A percentile compares a stretch with the other conserved stretches of the same genome.
Conservation (phyloP, 2,329 filamentous ascomycete species). For the Cryphonectria japonica region DNA sequence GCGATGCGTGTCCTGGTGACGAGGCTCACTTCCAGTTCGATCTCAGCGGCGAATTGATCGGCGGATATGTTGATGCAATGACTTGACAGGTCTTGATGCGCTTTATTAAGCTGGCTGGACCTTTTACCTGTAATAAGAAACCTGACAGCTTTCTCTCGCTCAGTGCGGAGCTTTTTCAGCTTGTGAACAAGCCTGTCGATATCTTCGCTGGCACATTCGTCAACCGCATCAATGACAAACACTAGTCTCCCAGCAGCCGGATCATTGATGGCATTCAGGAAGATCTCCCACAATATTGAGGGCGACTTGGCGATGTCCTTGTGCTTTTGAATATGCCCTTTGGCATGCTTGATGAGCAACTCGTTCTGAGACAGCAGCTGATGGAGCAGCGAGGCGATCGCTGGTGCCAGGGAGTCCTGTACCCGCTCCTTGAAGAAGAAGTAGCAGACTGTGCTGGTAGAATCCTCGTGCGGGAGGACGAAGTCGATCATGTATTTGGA, state of each 20-base stretch:
- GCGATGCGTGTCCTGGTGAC: neutral
- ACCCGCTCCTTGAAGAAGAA: conserved; percentile 9
- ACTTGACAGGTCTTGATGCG: neutral
- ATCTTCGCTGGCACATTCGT: neutral
- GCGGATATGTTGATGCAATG: neutral
- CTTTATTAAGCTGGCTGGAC: neutral
- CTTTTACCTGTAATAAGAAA: neutral
- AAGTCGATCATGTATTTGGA: neutral
- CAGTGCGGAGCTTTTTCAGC: neutral
- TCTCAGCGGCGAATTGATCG: neutral
- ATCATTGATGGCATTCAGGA: neutral
- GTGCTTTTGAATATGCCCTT: neutral
- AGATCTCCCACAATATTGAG: neutral
- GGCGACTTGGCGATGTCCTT: neutral
- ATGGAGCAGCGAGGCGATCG: neutral
- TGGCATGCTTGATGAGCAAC: neutral
- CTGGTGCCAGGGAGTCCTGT: neutral
- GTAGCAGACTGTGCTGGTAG: neutral
- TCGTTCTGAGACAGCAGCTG: conserved; percentile 5
- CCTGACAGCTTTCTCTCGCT: neutral
- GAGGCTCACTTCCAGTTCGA: neutral
- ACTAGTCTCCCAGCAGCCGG: neutral
- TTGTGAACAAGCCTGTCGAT: neutral
- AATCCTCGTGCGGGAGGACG: neutral
- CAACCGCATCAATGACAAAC: neutral